A percentile compares a stretch with the other conserved stretches of the same genome.
Evolutionary conservation across 495 filamentous ascomycete genomes (phyloP).

Genomic region (Aspergillus affinis): DNA sequence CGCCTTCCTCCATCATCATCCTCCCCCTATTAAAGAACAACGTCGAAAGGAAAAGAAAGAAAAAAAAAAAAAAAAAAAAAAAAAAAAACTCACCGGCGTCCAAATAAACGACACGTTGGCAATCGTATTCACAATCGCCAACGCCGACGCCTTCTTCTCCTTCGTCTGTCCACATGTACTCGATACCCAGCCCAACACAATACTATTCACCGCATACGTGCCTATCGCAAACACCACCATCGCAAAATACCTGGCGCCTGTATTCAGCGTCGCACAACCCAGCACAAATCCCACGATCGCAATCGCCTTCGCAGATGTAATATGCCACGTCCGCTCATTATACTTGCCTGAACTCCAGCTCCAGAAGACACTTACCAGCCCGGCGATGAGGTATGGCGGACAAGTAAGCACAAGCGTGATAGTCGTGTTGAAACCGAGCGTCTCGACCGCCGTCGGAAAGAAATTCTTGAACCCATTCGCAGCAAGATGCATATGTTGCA

Average conservation of each 20-base stretch:
- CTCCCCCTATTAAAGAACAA: no score
- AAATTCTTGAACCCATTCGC: constrained; percentile 47
- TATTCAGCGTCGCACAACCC: constrained; percentile 22
- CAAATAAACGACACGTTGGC: constrained; percentile 56
- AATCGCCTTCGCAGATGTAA: constrained; percentile 30
- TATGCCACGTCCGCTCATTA: constrained; percentile 54
- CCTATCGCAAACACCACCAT: constrained; percentile 22
- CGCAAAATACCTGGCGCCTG: constrained; percentile 22
- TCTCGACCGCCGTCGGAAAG: constrained; percentile 57
- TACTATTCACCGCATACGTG: constrained; percentile 25
- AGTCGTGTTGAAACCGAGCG: constrained; percentile 51
- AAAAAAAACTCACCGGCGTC: constrained; percentile 33
- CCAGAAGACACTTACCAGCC: constrained; percentile 45
- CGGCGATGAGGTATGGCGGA: constrained; percentile 50
- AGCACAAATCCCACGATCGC: constrained; percentile 50
- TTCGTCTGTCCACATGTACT: constrained; percentile 26
- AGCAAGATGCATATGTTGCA: constrained; percentile 29
- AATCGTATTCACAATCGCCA: constrained; percentile 57
- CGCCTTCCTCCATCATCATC: no score
- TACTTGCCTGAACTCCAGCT: constrained; percentile 42
- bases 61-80: no score
- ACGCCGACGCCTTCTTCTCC: constrained; percentile 45
- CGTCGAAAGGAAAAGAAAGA: no score
- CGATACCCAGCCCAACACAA: constrained; percentile 24
- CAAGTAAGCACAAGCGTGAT: constrained; percentile 53